Conservation (phyloP, 2,329 filamentous ascomycete species). For the Penicillium sp. region DNA sequence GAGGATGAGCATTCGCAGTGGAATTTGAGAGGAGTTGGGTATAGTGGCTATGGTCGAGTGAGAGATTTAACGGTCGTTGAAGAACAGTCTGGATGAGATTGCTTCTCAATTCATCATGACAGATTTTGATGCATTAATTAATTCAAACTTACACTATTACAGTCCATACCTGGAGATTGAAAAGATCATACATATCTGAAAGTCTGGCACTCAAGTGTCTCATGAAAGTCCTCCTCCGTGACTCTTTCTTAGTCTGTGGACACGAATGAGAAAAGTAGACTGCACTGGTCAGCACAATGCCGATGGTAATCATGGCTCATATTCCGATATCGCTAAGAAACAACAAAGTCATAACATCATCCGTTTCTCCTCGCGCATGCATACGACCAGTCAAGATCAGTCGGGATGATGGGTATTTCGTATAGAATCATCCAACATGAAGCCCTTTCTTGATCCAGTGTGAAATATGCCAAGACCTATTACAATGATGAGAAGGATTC, state of each 20-base stretch:
- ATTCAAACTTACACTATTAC: no score
- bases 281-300: no score
- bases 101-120: not conserved
- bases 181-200: no score
- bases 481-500: not conserved
- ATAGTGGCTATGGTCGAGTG: slow-evolving; percentile 63
- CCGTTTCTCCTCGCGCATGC: not conserved
- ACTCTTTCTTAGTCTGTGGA: no score
- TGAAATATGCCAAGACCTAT: not conserved
- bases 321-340: not conserved
- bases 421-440: not conserved
- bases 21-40: slow-evolving; percentile 64
- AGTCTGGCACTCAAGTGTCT: no score
- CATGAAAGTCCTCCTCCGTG: no score
- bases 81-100: not conserved
- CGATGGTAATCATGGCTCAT: not conserved
- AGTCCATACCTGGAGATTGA: no score
- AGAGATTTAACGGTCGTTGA: slow-evolving; percentile 51
- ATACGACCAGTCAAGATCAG: no score
- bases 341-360: not conserved
- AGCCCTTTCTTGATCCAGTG: not conserved
- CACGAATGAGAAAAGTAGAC: no score
- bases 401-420: no score
- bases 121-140: no score
- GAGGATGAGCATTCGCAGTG: slow-evolving; percentile 51